Evolutionary conservation across 2,329 filamentous ascomycete genomes (phyloP), one percentile per base, ranked within the genome.

Genomic region (Polychaeton citri): DNA sequence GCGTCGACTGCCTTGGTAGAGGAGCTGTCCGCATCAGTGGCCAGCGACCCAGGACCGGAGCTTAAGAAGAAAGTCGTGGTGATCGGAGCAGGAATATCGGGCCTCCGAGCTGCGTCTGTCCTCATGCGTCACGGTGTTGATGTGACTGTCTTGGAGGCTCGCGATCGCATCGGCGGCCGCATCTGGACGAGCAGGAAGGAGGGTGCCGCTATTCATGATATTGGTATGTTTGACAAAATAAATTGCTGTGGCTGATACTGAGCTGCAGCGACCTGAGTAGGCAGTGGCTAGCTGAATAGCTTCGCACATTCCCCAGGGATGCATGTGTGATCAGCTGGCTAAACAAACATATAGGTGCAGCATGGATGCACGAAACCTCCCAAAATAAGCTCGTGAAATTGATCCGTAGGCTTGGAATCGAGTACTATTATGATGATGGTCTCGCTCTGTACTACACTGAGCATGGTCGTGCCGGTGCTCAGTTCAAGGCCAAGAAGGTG

Each of bases 401-500:
- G 37, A 63, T 64, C 36, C 52, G 54, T 15, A 55, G 54, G 39
- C 51, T 64, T 24, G 52, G 52, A 21, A 60, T 64, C 35, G 59
- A 62, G 33, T 63, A 63, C 40, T 64, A 63, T 44, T 64, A 62
- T 45, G 61, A 64, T 45, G 61, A 64, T 36, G 61, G 61, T 8
- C 50, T 57, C 8, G 58, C 61, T 18, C 37, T 63, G 34, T 62
- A 61, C 44, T 62, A 57, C 37, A 63, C 61, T 26, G 53, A 57
- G 36, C 55, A 63, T 31, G 61, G 61, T 33, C 54, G 59, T 39
- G 55, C 60, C 30, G 61, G 61, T 19, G 53, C 59, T 31, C 61
- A 64, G 42, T 63, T 63, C 55, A 64, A 64, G 38, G 61, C 60
- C 15, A 64, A 64, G 47, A 64, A 64, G 40, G 60, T 63, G 17